phyloP scores from a whole-genome alignment of 371 early-diverging fungal species.

The Mucor velutinosus region DNA sequence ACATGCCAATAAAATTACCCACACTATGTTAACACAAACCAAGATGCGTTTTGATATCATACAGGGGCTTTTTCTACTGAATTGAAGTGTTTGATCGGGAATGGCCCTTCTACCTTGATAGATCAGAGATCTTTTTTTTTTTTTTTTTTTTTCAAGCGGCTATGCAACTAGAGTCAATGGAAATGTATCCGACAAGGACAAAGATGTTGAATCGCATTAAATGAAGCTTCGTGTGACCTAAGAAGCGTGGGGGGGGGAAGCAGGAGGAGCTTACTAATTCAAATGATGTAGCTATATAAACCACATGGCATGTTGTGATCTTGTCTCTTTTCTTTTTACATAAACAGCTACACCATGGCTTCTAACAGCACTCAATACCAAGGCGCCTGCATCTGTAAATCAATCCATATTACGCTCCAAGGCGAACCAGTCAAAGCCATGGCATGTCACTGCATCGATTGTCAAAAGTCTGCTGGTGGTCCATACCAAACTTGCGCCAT shows the following conservation, averaged over 20 bases:
- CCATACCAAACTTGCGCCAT: constrained; percentile 28
- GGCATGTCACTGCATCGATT: constrained; percentile 29
- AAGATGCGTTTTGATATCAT: no score
- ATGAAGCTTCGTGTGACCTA: neutral
- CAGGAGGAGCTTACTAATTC: neutral
- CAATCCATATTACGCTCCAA: constrained; percentile 14
- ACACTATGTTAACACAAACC: neutral
- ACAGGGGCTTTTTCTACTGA: no score
- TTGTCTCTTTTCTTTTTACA: neutral
- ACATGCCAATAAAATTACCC: neutral
- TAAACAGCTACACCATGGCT: neutral
- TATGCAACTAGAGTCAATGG: neutral
- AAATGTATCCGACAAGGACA: neutral
- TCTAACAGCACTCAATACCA: neutral
- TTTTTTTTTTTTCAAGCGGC: neutral
- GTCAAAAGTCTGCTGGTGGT: constrained; percentile 31
- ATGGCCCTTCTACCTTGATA: no score
- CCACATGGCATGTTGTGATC: neutral
- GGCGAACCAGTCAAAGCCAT: constrained; percentile 23
- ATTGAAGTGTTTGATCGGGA: neutral
- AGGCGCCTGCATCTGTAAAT: constrained; percentile 26
- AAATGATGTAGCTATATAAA: neutral
- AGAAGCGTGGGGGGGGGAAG: no score
- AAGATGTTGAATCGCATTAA: neutral
- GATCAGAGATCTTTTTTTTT: no score